Conservation (phyloP, 495 filamentous ascomycete species). For the Annulohypoxylon moriforme region DNA sequence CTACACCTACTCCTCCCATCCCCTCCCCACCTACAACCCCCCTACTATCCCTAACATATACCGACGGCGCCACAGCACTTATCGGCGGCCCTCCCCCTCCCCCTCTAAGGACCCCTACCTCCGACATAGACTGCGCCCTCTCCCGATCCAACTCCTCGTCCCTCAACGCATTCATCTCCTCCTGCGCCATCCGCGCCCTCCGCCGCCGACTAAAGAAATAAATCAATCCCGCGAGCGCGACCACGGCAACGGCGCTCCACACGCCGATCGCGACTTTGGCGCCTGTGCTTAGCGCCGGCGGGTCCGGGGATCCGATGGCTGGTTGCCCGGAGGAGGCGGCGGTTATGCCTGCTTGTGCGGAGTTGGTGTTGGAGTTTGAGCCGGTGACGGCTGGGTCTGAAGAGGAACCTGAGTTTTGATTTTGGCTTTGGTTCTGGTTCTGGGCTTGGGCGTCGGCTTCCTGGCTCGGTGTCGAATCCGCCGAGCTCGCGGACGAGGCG, state of each 20-base stretch:
- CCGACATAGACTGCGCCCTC: constrained; percentile 26
- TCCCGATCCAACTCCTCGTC: constrained; percentile 39
- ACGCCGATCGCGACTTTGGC: constrained; percentile 38
- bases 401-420: background rate
- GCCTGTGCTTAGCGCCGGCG: constrained; percentile 27
- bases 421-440: background rate
- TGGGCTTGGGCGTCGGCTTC: background rate
- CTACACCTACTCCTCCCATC: background rate
- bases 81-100: background rate
- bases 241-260: constrained; percentile 33
- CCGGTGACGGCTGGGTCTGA: background rate
- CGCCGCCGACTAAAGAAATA: constrained; percentile 37
- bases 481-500: background rate
- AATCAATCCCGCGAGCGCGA: constrained; percentile 17
- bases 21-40: background rate
- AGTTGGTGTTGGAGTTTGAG: background rate
- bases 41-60: constrained; percentile 15
- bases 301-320: constrained; percentile 29
- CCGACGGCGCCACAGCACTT: constrained; percentile 18
- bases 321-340: constrained; percentile 22
- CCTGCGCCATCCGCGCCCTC: constrained; percentile 16
- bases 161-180: constrained; percentile 27
- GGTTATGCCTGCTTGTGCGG: constrained; percentile 25
- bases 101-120: constrained; percentile 10
- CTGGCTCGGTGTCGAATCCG: background rate